phyloP scores from a whole-genome alignment of 306 rosid species.

The Phaseolus lunatus region DNA sequence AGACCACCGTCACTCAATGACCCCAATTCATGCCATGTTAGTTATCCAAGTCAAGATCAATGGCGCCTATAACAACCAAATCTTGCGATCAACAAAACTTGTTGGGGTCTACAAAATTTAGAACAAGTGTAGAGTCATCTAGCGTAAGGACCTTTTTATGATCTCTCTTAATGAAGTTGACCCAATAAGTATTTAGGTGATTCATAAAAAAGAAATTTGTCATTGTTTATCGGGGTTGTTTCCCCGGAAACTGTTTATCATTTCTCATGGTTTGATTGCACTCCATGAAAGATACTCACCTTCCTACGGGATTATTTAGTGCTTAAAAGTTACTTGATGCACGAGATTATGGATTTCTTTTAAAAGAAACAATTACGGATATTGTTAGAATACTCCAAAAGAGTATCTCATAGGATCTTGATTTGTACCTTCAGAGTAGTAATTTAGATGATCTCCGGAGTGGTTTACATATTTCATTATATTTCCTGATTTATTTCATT shows the following conservation, averaged over 20 bases:
- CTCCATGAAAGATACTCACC: neutral
- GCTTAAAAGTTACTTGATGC: neutral
- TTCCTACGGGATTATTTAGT: neutral
- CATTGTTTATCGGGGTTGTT: constrained; percentile 1
- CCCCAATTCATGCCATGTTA: constrained; percentile 14
- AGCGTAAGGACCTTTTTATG: neutral
- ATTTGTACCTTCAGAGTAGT: neutral
- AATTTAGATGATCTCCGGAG: neutral
- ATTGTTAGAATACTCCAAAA: neutral
- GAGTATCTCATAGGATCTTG: neutral
- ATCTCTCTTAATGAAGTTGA: neutral
- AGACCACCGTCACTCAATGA: neutral
- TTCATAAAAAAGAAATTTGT: neutral
- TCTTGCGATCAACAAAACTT: neutral
- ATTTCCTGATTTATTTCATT: neutral
- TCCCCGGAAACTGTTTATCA: neutral
- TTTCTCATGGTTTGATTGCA: neutral
- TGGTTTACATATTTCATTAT: neutral
- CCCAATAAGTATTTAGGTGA: neutral
- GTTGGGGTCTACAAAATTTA: neutral
- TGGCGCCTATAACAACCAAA: constrained; percentile 16
- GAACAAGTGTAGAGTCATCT: constrained; percentile 9
- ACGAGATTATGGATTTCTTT: constrained; percentile 1
- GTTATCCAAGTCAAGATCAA: constrained; percentile 17
- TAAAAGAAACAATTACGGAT: neutral